These are phyloP conservation scores for Rhizopus sp. DNA, from an alignment of 371 early-diverging fungal species.

Conservation along the genomic window DNA sequence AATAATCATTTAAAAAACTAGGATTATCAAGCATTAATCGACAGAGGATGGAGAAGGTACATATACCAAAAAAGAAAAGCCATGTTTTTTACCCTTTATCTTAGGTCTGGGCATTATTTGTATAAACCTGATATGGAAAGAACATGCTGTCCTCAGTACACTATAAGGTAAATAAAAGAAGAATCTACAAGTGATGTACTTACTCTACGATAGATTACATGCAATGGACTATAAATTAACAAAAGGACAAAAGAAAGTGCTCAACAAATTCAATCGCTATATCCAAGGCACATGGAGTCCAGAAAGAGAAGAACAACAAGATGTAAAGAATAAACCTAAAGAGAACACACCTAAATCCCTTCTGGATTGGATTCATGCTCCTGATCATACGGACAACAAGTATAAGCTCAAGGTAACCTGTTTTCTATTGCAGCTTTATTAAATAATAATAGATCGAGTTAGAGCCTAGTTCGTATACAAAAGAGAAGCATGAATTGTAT, in stretches of 20 bases:
- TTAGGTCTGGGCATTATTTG: conserved; percentile 64
- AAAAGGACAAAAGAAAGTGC: conserved; percentile 73
- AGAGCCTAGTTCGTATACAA: conserved; percentile 67
- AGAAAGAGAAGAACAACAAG: not conserved
- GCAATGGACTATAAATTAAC: conserved; percentile 48
- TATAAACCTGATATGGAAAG: conserved; percentile 65
- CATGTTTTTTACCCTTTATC: not conserved
- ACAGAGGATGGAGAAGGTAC: conserved; percentile 73
- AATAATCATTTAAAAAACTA: conserved; percentile 18
- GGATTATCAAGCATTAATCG: conserved; percentile 68
- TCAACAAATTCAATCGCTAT: conserved; percentile 61
- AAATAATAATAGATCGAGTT: conserved; percentile 43
- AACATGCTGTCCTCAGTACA: conserved; percentile 74
- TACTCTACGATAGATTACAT: conserved; percentile 43
- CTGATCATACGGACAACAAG: conserved; percentile 4
- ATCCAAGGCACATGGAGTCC: conserved; percentile 50
- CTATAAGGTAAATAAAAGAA: conserved; percentile 48
- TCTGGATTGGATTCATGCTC: not conserved
- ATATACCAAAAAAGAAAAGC: not conserved
- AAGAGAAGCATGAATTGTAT: conserved; percentile 78
- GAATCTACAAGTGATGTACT: not conserved
- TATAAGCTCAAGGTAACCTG: conserved; percentile 14
- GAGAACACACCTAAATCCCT: conserved; percentile 7
- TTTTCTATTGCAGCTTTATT: not conserved
- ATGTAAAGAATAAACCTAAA: conserved; percentile 19